A percentile compares a stretch with the other conserved stretches of the same genome.
Conservation (phyloP, 2,329 filamentous ascomycete species). For the Furcasterigmium sp. region DNA sequence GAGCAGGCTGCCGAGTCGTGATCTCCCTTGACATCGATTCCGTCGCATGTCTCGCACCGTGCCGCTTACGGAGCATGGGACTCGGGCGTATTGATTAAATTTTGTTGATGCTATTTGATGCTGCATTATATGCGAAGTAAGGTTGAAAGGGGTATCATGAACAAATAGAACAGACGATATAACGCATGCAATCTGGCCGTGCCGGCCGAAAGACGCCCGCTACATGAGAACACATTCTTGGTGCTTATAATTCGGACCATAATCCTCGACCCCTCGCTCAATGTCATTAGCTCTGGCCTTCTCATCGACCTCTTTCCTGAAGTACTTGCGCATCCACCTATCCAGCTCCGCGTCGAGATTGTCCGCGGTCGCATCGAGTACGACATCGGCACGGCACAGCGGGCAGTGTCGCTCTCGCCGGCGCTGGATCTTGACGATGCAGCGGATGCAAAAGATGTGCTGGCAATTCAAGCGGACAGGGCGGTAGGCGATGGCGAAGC, state of each 20-base stretch:
- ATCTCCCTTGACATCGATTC: too few relatives aligned
- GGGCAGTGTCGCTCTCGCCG: slow-evolving; percentile 66
- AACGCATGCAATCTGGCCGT: too few relatives aligned
- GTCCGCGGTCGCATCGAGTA: slow-evolving; percentile 65
- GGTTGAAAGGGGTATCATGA: neutral
- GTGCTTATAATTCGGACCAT: slow-evolving; percentile 59
- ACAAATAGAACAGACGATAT: neutral
- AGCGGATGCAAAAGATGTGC: slow-evolving; percentile 80
- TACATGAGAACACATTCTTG: slow-evolving; percentile 58
- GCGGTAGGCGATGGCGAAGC: slow-evolving; percentile 72
- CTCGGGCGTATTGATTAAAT: too few relatives aligned
- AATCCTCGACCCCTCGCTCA: slow-evolving; percentile 68
- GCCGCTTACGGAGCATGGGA: too few relatives aligned
- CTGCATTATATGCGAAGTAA: neutral
- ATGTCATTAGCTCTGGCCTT: slow-evolving; percentile 69
- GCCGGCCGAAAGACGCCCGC: slow-evolving; percentile 9
- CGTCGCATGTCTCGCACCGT: too few relatives aligned
- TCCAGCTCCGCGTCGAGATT: slow-evolving; percentile 66
- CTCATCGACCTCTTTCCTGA: slow-evolving; percentile 63
- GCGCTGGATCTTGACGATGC: slow-evolving; percentile 74
- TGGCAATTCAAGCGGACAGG: slow-evolving; percentile 71
- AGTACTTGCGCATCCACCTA: slow-evolving; percentile 69
- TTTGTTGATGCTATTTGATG: too few relatives aligned
- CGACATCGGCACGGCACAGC: slow-evolving; percentile 66
- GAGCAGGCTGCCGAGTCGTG: slow-evolving; percentile 14